These are phyloP conservation scores for Albizia julibrissin DNA, from an alignment of 306 rosid genomes.

Conservation along the genomic window DNA sequence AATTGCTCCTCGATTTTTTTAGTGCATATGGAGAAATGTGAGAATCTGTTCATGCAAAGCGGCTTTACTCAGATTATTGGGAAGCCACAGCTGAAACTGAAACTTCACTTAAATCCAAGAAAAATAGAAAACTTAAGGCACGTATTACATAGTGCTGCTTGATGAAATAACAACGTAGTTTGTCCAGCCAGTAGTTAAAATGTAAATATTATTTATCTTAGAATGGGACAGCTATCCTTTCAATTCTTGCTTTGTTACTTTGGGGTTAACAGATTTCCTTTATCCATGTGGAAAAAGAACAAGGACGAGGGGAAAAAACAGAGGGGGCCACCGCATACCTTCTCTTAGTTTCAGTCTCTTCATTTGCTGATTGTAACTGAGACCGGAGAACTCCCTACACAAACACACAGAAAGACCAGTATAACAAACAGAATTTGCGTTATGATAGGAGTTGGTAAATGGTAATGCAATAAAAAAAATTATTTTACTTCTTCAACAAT, in stretches of 20 bases:
- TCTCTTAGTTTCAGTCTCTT: slow-evolving; percentile 73
- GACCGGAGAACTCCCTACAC: slow-evolving; percentile 83
- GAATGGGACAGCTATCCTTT: slow-evolving; percentile 5
- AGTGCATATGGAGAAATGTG: background rate
- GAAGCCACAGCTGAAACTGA: slow-evolving; percentile 20
- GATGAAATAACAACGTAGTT: background rate
- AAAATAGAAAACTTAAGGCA: slow-evolving; percentile 18
- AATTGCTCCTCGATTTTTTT: background rate
- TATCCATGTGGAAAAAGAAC: background rate
- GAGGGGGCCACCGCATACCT: slow-evolving; percentile 52
- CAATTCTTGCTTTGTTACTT: background rate
- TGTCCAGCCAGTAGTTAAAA: slow-evolving; percentile 22
- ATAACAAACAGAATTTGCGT: slow-evolving; percentile 25
- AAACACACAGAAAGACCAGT: slow-evolving; percentile 27
- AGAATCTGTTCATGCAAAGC: slow-evolving; percentile 16
- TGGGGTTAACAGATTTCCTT: background rate
- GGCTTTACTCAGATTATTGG: slow-evolving; percentile 17
- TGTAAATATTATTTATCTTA: slow-evolving; percentile 12
- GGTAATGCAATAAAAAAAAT: background rate
- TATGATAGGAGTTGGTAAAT: slow-evolving; percentile 8
- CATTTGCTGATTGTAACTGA: slow-evolving; percentile 81
- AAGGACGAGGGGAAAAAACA: background rate
- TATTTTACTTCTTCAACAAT: slow-evolving; percentile 19
- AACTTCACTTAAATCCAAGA: slow-evolving; percentile 17
- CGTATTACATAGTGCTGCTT: background rate